Percentiles rank a stretch among this genome's conserved stretches.
These are phyloP conservation scores for Paraphoma chrysanthemicola DNA, from an alignment of 2,329 filamentous ascomycete genomes.

Conservation along the genomic window DNA sequence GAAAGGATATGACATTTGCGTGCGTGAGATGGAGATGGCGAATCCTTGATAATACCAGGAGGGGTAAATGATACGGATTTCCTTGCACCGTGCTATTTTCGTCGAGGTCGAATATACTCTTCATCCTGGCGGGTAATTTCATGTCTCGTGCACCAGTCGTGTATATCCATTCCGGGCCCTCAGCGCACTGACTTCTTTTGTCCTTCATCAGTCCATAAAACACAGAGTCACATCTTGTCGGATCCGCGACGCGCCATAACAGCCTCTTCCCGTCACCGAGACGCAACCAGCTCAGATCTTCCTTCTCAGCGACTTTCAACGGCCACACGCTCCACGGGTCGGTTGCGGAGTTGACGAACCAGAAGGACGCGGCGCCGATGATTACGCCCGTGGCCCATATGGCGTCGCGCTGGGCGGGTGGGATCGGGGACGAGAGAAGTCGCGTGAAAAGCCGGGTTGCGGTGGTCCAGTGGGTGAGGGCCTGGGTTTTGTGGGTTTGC, in stretches of 20 bases:
- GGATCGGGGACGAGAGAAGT: slow-evolving; percentile 48
- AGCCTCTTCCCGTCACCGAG: slow-evolving; percentile 64
- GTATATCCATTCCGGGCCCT: not conserved
- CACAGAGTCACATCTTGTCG: slow-evolving; percentile 55
- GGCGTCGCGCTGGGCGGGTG: slow-evolving; percentile 53
- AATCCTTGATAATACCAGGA: slow-evolving; percentile 49
- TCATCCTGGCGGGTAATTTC: slow-evolving; percentile 39
- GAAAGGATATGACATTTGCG: slow-evolving; percentile 54
- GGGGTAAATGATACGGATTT: slow-evolving; percentile 38
- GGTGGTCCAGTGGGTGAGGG: slow-evolving; percentile 55
- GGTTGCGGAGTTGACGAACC: slow-evolving; percentile 51
- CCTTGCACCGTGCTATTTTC: slow-evolving; percentile 21
- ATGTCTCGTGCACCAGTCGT: not conserved
- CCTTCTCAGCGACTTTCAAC: slow-evolving; percentile 50
- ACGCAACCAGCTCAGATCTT: slow-evolving; percentile 65
- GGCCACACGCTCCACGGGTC: slow-evolving; percentile 62
- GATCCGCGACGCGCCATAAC: slow-evolving; percentile 61
- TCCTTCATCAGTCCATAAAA: slow-evolving; percentile 49
- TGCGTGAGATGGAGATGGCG: slow-evolving; percentile 46
- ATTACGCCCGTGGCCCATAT: slow-evolving; percentile 57
- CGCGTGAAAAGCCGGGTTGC: slow-evolving; percentile 58
- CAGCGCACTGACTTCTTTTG: slow-evolving; percentile 1
- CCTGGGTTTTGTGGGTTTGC: slow-evolving; percentile 44
- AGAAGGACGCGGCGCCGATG: slow-evolving; percentile 56
- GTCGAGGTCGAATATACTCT: slow-evolving; percentile 35